Base-by-base conservation (phyloP, 371 early-diverging fungal species). In the Encephalitozoon hellem region DNA sequence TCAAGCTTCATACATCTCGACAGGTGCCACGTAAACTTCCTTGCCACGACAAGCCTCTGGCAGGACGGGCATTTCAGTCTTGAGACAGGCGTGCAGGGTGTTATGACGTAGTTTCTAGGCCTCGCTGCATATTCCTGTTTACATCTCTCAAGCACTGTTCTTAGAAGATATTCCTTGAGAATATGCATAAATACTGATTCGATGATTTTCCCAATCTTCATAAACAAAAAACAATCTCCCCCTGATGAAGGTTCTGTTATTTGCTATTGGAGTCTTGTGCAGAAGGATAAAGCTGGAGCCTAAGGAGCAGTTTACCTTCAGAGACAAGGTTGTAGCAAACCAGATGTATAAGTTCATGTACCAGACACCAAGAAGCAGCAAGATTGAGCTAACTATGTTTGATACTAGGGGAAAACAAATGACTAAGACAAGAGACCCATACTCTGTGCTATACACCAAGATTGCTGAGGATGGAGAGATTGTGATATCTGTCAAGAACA, bases 251-350 rank as follows among this genome's bases (percentile, higher is more conserved):
- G 49, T 68, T 43, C 30, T 78, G 0, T 51, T 67, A 54, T 63
- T 74, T 69, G 21, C 64, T 21, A 43, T 28, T 59, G 41, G 30
- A n/a, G 18, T 72, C 12, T 9, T 63, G 23, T 72, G 72, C 41
- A 59, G 81, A 47, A 53, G 70, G 18, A 68, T 77, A 18, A 63
- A 59, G 25, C 18, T 81, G 6, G 45, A 66, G 25, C 81, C 81
- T 23, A 51, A 49, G 54, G 65, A 49, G 21, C 52, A 11, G 18
- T 49, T 81, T 51, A 23, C 18, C 9, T 68, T 81, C 38, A 52
- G 75, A 42, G 77, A 77, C 42, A 53, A 65, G 43, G 69, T 75
- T 11, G 64, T 6, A 15, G 49, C 47, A 23, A 41, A 67, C 23
- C 34, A 30, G 4, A 41, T 64, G 12, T 71, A 54, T 34, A 81